phyloP scores from a whole-genome alignment of 495 filamentous ascomycete species.

The Bombardia bombarda region DNA sequence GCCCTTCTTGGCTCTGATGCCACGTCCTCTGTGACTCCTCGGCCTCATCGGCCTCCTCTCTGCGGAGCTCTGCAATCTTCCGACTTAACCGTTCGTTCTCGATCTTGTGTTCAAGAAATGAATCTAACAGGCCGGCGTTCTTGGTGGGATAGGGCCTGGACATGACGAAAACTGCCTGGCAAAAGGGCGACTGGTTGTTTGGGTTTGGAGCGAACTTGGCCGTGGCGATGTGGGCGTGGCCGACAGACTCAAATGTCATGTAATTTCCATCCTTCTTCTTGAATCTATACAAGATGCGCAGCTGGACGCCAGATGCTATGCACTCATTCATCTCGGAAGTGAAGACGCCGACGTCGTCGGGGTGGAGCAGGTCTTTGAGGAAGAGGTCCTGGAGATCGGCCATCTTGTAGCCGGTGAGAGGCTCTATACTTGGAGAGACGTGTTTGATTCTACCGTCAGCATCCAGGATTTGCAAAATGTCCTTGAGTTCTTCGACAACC shows the following conservation, averaged over 20 bases:
- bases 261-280: slow-evolving; percentile 65
- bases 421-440: slow-evolving; percentile 68
- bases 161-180: slow-evolving; percentile 91
- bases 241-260: slow-evolving; percentile 79
- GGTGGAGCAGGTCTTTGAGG: slow-evolving; percentile 74
- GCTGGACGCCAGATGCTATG: slow-evolving; percentile 67
- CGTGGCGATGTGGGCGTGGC: slow-evolving; percentile 82
- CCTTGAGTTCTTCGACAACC: slow-evolving; percentile 82
- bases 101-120: slow-evolving; percentile 94
- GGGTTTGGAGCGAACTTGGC: slow-evolving; percentile 56
- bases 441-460: slow-evolving; percentile 77
- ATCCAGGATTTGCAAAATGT: slow-evolving; percentile 81
- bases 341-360: slow-evolving; percentile 81
- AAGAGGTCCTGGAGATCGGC: slow-evolving; percentile 65
- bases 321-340: slow-evolving; percentile 85
- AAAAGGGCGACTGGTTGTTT: slow-evolving; percentile 57
- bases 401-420: slow-evolving; percentile 67
- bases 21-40: slow-evolving; percentile 44
- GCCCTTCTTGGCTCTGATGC: slow-evolving; percentile 44
- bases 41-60: slow-evolving; percentile 76
- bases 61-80: slow-evolving; percentile 74
- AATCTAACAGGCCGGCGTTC: slow-evolving; percentile 77
- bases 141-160: slow-evolving; percentile 85
- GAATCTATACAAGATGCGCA: slow-evolving; percentile 88
- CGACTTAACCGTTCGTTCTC: slow-evolving; percentile 86